phyloP scores from a whole-genome alignment of 1,284 basidiomycete genomes.

The Athelia psychrophila region DNA sequence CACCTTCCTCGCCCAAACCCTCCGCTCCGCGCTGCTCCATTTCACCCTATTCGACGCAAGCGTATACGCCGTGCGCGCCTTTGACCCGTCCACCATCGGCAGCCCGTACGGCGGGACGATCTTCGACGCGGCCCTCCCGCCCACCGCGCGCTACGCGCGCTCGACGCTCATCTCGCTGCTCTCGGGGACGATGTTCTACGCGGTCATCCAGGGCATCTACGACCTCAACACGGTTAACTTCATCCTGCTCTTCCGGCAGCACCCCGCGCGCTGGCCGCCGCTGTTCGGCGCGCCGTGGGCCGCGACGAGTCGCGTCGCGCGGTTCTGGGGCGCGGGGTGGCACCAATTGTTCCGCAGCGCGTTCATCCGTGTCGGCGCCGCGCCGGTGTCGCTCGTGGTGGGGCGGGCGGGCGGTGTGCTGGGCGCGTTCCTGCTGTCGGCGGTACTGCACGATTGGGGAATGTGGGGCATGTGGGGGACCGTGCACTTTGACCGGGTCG shows the following conservation, averaged over 20 bases:
- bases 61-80: slow-evolving; percentile 36
- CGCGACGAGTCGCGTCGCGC: slow-evolving; percentile 31
- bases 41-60: slow-evolving; percentile 37
- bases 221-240: slow-evolving; percentile 39
- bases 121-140: slow-evolving; percentile 43
- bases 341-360: slow-evolving; percentile 39
- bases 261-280: slow-evolving; percentile 38
- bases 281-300: slow-evolving; percentile 37
- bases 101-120: slow-evolving; percentile 43
- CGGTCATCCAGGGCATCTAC: slow-evolving; percentile 40
- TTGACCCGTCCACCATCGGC: slow-evolving; percentile 31
- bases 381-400: slow-evolving; percentile 27
- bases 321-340: slow-evolving; percentile 45
- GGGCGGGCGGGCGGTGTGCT: slow-evolving; percentile 46
- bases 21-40: slow-evolving; percentile 32
- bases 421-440: slow-evolving; percentile 57
- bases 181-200: slow-evolving; percentile 38
- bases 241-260: slow-evolving; percentile 33
- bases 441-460: slow-evolving; percentile 52
- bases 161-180: slow-evolving; percentile 39
- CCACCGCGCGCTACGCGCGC: slow-evolving; percentile 37
- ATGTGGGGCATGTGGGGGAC: slow-evolving; percentile 58
- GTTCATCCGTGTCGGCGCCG: slow-evolving; percentile 32
- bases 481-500: slow-evolving; percentile 38
- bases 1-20: slow-evolving; percentile 33